Evolutionary conservation across 352 stramenopile genomes (phyloP).

Genomic region (Phytophthora boehmeriae): DNA sequence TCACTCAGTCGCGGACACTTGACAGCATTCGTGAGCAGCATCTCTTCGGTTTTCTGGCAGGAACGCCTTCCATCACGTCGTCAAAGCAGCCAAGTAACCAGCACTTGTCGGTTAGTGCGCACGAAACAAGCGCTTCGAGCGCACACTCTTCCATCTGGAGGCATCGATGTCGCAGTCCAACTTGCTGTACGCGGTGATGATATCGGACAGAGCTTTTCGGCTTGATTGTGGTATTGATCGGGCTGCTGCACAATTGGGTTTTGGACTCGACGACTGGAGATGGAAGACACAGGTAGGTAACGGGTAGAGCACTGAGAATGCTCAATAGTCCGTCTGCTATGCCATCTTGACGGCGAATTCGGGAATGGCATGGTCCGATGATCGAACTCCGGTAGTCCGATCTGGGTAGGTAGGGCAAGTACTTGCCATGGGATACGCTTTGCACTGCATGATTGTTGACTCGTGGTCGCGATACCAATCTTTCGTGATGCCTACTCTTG

Average conservation of each 20-base stretch:
- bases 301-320: no score
- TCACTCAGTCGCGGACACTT: slow-evolving; percentile 37
- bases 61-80: slow-evolving; percentile 55
- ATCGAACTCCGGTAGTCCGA: not conserved
- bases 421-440: not conserved
- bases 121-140: slow-evolving; percentile 41
- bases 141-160: slow-evolving; percentile 44
- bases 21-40: slow-evolving; percentile 50
- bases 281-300: no score
- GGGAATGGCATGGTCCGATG: not conserved
- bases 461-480: no score
- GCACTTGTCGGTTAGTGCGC: slow-evolving; percentile 18
- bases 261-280: slow-evolving; percentile 29
- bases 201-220: slow-evolving; percentile 37
- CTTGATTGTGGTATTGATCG: slow-evolving; percentile 40
- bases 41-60: slow-evolving; percentile 41
- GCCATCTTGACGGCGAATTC: slow-evolving; percentile 1
- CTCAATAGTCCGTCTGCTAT: slow-evolving; percentile 2
- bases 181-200: slow-evolving; percentile 20
- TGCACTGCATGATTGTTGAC: no score
- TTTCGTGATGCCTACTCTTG: no score
- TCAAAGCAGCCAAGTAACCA: slow-evolving; percentile 41
- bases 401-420: not conserved
- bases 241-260: slow-evolving; percentile 35
- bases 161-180: slow-evolving; percentile 32